Base-by-base conservation (phyloP, 2,329 filamentous ascomycete genomes). In the Coniochaeta hoffmannii region DNA sequence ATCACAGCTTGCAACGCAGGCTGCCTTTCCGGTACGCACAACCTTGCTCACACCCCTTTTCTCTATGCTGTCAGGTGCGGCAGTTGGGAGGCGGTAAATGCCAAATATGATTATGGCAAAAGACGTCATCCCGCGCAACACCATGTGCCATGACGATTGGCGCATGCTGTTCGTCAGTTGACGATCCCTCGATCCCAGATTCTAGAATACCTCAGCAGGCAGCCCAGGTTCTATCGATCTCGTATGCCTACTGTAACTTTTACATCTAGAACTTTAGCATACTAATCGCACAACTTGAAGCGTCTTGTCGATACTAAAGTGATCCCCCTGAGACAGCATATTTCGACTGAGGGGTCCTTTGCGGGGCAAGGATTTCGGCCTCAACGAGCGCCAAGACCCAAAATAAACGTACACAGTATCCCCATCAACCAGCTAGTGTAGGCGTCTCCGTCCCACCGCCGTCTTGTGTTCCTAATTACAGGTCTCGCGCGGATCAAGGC, bases 71-170 rank as follows among this genome's bases (percentile, higher is more conserved):
- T 46, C 41, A 46, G 41, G 41, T 46, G 22, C 26, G 57, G 51
- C 24, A 58, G 58, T 50, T 63, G 57, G 60, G 17, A 17, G 28
- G 3, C 12, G 31, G 11, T 22, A 49, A 24, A 26, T 55, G 38
- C 22, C 49, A 9, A 28, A 15, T 49, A 22, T 52, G 22, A 10
- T 55, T 19, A 34, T 35, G 31, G 54, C n/a, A n/a, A n/a, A 51
- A 53, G n/a, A 49, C 31, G 53, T 35, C 55, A 54, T 55, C 35
- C 22, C 22, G 12, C 24, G 7, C 35, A 15, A 9, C n/a, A n/a
- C n/a, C 52, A 41, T 28, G 34, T 53, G 52, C 55, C 57, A 59
- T 56, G 57, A 55, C 57, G 55, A 46, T 17, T 46, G 41, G 41
- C 22, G 38, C 41, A 26, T 46, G 41, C 19, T 22, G 9, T 24